phyloP scores from a whole-genome alignment of 1,284 basidiomycete species.

The Pyrrhoderma lamaoense region DNA sequence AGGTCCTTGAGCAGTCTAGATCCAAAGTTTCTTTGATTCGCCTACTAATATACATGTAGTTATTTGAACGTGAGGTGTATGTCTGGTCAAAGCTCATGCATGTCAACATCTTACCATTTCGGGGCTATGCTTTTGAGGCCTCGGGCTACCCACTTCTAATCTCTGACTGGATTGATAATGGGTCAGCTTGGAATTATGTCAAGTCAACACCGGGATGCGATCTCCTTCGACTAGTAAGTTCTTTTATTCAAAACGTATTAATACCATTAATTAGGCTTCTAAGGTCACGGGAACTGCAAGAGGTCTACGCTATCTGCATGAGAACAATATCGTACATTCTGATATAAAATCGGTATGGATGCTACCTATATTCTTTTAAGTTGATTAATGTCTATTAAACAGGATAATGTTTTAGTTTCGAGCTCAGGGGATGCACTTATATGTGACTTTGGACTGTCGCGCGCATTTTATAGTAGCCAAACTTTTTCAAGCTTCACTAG shows the following conservation, averaged over 20 bases:
- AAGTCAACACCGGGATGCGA: too few species aligned
- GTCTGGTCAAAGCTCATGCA: not conserved
- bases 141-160: not conserved
- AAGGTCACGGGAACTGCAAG: not conserved
- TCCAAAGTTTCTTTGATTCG: not conserved
- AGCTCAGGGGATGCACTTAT: not conserved
- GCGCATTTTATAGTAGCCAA: not conserved
- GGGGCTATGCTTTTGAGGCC: constrained; percentile 2
- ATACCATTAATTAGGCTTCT: not conserved
- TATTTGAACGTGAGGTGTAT: not conserved
- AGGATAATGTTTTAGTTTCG: not conserved
- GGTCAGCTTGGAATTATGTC: not conserved
- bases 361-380: not conserved
- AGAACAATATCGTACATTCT: constrained; percentile 1
- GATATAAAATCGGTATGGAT: constrained; percentile 6
- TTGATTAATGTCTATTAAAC: too few species aligned
- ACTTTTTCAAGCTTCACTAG: not conserved
- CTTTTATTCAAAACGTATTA: not conserved
- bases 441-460: constrained; percentile 10
- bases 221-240: too few species aligned
- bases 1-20: not conserved
- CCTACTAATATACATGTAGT: too few species aligned
- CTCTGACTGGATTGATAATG: constrained; percentile 7
- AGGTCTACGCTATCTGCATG: constrained; percentile 4
- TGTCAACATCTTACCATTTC: constrained; percentile 4